Conservation (phyloP, 2,329 filamentous ascomycete genomes). For the Neonectria coccinea region DNA sequence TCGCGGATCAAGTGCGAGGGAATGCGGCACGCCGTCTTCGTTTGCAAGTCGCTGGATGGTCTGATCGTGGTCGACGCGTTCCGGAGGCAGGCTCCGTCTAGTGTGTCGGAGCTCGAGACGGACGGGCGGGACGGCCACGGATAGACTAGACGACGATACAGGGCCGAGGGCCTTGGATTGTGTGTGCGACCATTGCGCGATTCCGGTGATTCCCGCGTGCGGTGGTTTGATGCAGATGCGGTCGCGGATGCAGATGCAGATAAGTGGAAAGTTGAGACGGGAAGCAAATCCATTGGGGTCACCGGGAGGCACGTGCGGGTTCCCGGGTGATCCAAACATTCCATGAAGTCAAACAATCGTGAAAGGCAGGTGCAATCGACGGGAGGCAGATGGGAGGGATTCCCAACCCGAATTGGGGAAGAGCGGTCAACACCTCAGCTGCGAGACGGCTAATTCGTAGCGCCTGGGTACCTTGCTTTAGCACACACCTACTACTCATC, state of each 20-base stretch:
- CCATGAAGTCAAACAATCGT: no score
- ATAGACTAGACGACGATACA: slow-evolving; percentile 11
- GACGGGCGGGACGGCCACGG: neutral
- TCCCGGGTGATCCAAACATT: neutral
- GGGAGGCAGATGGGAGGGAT: neutral
- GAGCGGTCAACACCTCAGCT: neutral
- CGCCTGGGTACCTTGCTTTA: neutral
- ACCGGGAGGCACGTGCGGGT: slow-evolving; percentile 4
- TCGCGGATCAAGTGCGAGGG: neutral
- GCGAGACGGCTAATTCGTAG: neutral
- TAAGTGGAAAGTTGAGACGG: slow-evolving; percentile 4
- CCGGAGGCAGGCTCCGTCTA: neutral
- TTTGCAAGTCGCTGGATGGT: neutral
- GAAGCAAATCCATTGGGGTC: neutral
- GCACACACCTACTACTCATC: neutral
- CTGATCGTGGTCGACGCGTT: neutral
- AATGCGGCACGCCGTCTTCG: neutral
- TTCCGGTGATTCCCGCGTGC: slow-evolving; percentile 11
- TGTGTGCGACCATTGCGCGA: neutral
- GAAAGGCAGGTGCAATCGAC: neutral
- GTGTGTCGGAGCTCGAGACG: neutral
- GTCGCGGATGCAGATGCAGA: neutral
- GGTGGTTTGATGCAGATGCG: neutral
- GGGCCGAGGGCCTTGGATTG: neutral
- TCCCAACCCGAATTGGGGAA: slow-evolving; percentile 10